Evolutionary conservation across 2,329 filamentous ascomycete genomes (phyloP).

Genomic region (Coniochaeta pulveracea): DNA sequence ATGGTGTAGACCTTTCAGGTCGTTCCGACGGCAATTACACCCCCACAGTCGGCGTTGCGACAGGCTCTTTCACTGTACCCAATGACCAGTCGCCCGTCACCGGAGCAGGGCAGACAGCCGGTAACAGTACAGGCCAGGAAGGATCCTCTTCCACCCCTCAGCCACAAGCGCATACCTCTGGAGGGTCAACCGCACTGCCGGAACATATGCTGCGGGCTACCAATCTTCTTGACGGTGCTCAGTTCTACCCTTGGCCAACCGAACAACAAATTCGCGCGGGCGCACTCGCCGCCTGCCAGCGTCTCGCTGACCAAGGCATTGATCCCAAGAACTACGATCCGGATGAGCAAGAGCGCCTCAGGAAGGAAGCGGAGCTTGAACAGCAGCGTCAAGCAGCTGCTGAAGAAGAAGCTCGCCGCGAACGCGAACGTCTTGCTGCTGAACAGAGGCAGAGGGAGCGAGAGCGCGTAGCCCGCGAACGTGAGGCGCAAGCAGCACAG

Average conservation of each 20-base stretch:
- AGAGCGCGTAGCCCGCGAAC: slow-evolving; percentile 34
- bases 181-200: slow-evolving; percentile 30
- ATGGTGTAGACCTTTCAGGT: slow-evolving; percentile 21
- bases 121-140: slow-evolving; percentile 12
- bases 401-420: slow-evolving; percentile 26
- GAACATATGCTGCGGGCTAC: slow-evolving; percentile 32
- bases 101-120: neutral
- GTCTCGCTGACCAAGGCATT: slow-evolving; percentile 48
- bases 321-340: slow-evolving; percentile 52
- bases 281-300: slow-evolving; percentile 53
- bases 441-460: slow-evolving; percentile 27
- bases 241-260: slow-evolving; percentile 70
- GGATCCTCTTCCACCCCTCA: slow-evolving; percentile 17
- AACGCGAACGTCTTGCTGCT: slow-evolving; percentile 17
- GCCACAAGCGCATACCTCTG: too few species aligned
- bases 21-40: slow-evolving; percentile 14
- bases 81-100: neutral
- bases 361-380: too few species aligned
- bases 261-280: slow-evolving; percentile 60
- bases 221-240: slow-evolving; percentile 42
- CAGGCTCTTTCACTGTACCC: neutral
- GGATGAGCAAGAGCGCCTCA: slow-evolving; percentile 41
- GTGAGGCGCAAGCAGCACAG: slow-evolving; percentile 22
- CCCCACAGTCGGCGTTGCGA: neutral
- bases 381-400: slow-evolving; percentile 34